Conservation (phyloP, 2,329 filamentous ascomycete species). For the Fusarium nurragi region DNA sequence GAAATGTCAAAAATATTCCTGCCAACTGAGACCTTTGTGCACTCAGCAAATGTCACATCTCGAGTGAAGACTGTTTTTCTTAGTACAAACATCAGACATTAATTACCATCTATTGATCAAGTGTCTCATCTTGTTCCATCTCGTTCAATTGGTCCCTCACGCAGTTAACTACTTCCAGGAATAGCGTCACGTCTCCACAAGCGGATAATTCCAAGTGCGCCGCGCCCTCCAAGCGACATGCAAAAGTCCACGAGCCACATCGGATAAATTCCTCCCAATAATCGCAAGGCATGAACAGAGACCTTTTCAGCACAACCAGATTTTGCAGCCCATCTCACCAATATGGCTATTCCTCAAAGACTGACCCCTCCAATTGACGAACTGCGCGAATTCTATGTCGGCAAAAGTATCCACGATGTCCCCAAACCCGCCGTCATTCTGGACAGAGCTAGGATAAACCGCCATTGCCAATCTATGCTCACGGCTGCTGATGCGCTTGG, state of each 20-base stretch:
- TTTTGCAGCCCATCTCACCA: rapidly evolving
- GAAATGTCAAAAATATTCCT: too few species aligned
- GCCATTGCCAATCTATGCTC: constrained; percentile 68
- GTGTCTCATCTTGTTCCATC: too few species aligned
- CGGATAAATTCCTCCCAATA: not conserved
- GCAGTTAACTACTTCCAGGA: not conserved
- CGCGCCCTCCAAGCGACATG: constrained; percentile 1
- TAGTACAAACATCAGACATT: too few species aligned
- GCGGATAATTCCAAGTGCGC: not conserved
- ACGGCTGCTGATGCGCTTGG: constrained; percentile 57
- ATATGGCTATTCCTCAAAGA: constrained; percentile 40
- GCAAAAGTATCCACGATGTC: constrained; percentile 47
- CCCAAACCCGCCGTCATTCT: constrained; percentile 66
- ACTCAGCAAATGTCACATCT: too few species aligned
- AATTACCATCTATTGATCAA: too few species aligned
- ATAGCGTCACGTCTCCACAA: not conserved
- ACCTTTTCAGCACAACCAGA: rapidly evolving
- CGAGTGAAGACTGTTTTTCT: too few species aligned
- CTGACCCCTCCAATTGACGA: constrained; percentile 11
- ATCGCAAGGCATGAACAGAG: too few species aligned
- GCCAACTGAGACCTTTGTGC: too few species aligned
- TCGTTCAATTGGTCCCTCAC: too few species aligned
- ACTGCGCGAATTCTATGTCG: constrained; percentile 42
- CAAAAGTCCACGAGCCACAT: not conserved
- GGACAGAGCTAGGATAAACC: constrained; percentile 61